Percentiles rank a stretch among this genome's conserved stretches.
Evolutionary conservation across 176 grass and related monocot species (phyloP).

Genomic region (Aechmea fasciata): DNA sequence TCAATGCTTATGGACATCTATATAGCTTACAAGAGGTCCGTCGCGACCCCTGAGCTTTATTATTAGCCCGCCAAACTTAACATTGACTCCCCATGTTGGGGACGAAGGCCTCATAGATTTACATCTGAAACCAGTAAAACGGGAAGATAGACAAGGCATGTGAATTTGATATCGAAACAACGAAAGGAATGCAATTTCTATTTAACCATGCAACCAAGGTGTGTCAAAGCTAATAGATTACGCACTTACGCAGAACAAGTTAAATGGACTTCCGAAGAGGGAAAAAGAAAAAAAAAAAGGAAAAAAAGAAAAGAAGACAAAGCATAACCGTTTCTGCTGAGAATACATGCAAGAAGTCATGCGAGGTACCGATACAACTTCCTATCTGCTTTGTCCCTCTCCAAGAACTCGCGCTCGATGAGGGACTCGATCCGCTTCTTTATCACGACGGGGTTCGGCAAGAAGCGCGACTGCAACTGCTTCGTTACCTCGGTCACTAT

Average conservation of each 20-base stretch:
- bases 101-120: too few species aligned
- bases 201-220: too few species aligned
- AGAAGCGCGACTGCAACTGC: constrained; percentile 81
- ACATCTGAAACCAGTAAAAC: too few species aligned
- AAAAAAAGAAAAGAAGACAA: background rate
- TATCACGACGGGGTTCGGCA: constrained; percentile 91
- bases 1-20: too few species aligned
- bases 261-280: constrained; percentile 27
- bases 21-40: too few species aligned
- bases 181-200: too few species aligned
- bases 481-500: constrained; percentile 91
- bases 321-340: background rate
- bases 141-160: too few species aligned
- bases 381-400: constrained; percentile 91
- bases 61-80: too few species aligned
- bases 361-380: constrained; percentile 98
- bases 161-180: too few species aligned
- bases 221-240: constrained; percentile 14
- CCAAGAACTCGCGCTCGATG: constrained; percentile 93
- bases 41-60: too few species aligned
- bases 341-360: constrained; percentile 17
- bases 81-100: too few species aligned
- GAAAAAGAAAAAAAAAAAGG: background rate
- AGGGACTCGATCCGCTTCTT: constrained; percentile 94
- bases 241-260: constrained; percentile 5